Percentiles rank a stretch among this genome's conserved stretches.
These are phyloP conservation scores for Kwoniella dendrophila DNA, from an alignment of 768 basidiomycete genomes.

Conservation along the genomic window DNA sequence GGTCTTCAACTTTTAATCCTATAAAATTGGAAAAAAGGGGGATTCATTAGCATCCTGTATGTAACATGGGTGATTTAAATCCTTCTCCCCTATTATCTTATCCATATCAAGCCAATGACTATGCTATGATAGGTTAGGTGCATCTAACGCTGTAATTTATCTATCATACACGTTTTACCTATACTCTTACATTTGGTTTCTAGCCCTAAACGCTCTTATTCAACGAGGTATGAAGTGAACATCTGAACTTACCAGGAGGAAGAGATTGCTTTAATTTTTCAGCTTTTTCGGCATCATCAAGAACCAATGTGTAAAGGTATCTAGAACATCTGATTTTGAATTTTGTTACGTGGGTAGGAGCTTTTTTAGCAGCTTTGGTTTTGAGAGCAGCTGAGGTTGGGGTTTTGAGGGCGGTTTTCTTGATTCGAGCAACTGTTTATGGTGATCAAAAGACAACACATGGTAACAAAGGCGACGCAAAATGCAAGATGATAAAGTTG, in stretches of 20 bases:
- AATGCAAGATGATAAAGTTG: neutral
- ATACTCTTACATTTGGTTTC: too few relatives aligned
- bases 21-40: neutral
- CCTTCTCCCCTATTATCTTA: too few relatives aligned
- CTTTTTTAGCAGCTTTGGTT: constrained; percentile 45
- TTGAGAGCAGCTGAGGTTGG: constrained; percentile 45
- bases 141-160: too few relatives aligned
- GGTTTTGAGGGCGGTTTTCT: constrained; percentile 66
- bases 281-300: constrained; percentile 97
- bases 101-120: too few relatives aligned
- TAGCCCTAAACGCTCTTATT: too few relatives aligned
- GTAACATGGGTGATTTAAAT: too few relatives aligned
- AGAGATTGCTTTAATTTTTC: constrained; percentile 94
- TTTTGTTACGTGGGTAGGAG: constrained; percentile 65
- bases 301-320: constrained; percentile 80
- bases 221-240: too few relatives aligned
- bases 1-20: constrained; percentile 54
- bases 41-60: constrained; percentile 7
- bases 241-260: constrained; percentile 77
- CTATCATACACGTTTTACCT: too few relatives aligned
- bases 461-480: neutral
- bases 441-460: too few relatives aligned
- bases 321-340: constrained; percentile 98
- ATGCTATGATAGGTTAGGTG: too few relatives aligned
- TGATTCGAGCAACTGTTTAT: constrained; percentile 97